These are phyloP conservation scores for Lichtheimia corymbifera DNA, from an alignment of 371 early-diverging fungal species.

Conservation along the genomic window DNA sequence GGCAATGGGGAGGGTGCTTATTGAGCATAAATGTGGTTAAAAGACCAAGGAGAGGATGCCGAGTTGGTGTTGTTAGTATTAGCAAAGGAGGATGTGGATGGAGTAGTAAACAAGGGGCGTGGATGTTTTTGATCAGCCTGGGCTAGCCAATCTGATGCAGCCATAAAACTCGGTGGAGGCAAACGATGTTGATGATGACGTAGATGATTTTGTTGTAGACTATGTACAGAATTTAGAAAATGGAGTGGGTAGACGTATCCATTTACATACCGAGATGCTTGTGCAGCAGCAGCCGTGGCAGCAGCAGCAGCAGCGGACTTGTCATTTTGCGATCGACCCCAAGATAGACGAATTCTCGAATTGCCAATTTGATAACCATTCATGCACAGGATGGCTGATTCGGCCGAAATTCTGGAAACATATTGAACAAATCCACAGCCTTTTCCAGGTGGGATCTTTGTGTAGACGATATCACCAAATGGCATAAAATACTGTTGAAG, in stretches of 20 bases:
- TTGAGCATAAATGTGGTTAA: conserved; percentile 11
- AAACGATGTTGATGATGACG: conserved; percentile 3
- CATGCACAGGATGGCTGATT: conserved; percentile 84
- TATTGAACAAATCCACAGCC: conserved; percentile 94
- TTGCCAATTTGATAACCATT: conserved; percentile 81
- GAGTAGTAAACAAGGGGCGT: no score
- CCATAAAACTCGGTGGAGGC: neutral
- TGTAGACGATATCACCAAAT: conserved; percentile 87
- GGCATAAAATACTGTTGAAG: conserved; percentile 71
- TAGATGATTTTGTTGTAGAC: neutral
- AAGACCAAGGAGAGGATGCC: conserved; percentile 2
- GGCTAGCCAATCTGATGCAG: conserved; percentile 10
- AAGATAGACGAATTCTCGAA: conserved; percentile 83
- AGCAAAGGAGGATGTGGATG: neutral
- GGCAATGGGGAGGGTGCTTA: neutral
- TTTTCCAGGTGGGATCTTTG: conserved; percentile 89
- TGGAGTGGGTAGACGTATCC: neutral
- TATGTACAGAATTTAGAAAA: neutral
- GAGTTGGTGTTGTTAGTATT: neutral
- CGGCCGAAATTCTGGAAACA: conserved; percentile 77
- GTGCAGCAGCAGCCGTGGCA: conserved; percentile 17
- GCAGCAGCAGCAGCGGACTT: conserved; percentile 20
- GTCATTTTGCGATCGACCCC: conserved; percentile 72
- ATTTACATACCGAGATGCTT: conserved; percentile 7
- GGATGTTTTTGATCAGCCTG: neutral